Percentiles rank a stretch among this genome's conserved stretches.
These are phyloP conservation scores for Trichoderma arundinaceum DNA, from an alignment of 2,329 filamentous ascomycete species.

Conservation along the genomic window DNA sequence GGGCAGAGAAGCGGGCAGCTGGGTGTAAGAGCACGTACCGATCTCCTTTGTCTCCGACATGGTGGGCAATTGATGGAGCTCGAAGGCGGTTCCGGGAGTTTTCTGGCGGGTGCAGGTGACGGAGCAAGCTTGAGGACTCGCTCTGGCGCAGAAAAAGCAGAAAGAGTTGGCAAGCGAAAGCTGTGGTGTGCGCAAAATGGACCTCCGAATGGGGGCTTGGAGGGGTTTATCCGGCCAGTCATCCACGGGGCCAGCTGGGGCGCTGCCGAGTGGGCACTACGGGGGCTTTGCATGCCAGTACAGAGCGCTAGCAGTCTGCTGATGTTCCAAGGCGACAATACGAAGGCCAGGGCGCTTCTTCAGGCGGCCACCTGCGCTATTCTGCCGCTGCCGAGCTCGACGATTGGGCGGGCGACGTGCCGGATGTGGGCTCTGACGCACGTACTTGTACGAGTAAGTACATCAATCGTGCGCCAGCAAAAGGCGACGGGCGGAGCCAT, in stretches of 20 bases:
- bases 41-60: slow-evolving; percentile 55
- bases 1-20: not conserved
- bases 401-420: slow-evolving; percentile 24
- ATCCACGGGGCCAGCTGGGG: not conserved
- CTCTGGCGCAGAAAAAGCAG: slow-evolving; percentile 25
- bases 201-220: slow-evolving; percentile 27
- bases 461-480: too few relatives aligned
- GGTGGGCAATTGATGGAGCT: slow-evolving; percentile 40
- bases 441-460: not conserved
- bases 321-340: not conserved
- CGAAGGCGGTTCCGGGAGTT: slow-evolving; percentile 21
- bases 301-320: not conserved
- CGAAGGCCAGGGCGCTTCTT: slow-evolving; percentile 8
- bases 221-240: slow-evolving; percentile 30
- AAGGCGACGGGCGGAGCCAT: not conserved
- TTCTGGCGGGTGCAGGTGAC: slow-evolving; percentile 32
- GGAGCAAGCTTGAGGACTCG: slow-evolving; percentile 22
- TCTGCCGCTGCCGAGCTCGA: slow-evolving; percentile 19
- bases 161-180: slow-evolving; percentile 15
- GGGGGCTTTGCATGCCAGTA: slow-evolving; percentile 26
- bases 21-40: slow-evolving; percentile 44
- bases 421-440: slow-evolving; percentile 27
- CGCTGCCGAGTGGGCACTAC: slow-evolving; percentile 10
- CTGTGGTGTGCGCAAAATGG: slow-evolving; percentile 30
- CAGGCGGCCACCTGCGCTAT: slow-evolving; percentile 17